Evolutionary conservation across 257 asterid species (phyloP), one percentile per base, ranked within the genome.

Genomic region (Solanum appendiculatum): DNA sequence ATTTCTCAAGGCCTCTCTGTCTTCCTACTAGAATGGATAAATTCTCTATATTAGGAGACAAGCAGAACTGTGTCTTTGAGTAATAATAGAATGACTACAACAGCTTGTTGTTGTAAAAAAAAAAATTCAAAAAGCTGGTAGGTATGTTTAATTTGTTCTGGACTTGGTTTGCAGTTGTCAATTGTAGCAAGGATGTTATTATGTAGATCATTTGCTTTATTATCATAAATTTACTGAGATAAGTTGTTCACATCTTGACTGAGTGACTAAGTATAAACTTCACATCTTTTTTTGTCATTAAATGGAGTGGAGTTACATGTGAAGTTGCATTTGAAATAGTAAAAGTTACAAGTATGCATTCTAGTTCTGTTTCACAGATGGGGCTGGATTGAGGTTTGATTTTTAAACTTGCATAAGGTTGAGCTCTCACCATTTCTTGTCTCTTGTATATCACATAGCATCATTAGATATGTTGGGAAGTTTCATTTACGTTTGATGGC

Each of bases 401-500:
- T n/a, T n/a, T n/a, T n/a, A n/a, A n/a, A n/a, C n/a, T n/a, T 37
- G 9, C 31, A 12, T 25, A 27, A 77, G 83, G 54, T 77, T 77
- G 83, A 77, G 14, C 83, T n/a, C n/a, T n/a, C 37, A 12, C 82
- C 33, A 74, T 74, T 75, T 2, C 58, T n/a, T 3, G 29, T 40
- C 14, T 75, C 58, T 40, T 75, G 58, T 39, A 69, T 29, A 42
- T 23, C 33, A 23, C 82, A 37, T 73, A 73, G 51, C n/a, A 20
- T 75, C 58, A 77, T 77, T 25, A 77, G 5, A 42, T 56, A 42
- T 23, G 13, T 46, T 86, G 5, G 25, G 6, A 56, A 34, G 56
- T 83, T 87, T 90, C 89, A 91, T 40, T 90, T 86, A 42, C 98
- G 98, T 87, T 78, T 93, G 87, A 93, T 88, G 89, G 97, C 96